Percentiles rank a stretch among this genome's conserved stretches.
These are phyloP conservation scores for Rhodamnia argentea DNA, from an alignment of 345 rosid genomes.

Conservation along the genomic window DNA sequence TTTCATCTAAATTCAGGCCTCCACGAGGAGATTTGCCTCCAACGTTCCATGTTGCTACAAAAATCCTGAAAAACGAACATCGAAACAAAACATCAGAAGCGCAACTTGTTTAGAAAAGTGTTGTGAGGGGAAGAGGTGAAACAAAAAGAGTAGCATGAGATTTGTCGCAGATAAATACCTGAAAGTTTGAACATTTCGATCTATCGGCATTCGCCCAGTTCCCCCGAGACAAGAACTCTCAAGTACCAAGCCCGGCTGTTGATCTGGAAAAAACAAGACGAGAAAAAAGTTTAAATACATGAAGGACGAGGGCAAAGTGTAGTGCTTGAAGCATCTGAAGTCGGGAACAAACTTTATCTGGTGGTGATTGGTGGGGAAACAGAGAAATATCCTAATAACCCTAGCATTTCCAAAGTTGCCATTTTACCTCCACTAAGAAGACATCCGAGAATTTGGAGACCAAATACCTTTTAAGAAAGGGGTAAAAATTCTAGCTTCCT, in stretches of 20 bases:
- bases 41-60: constrained; percentile 96
- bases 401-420: not conserved
- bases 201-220: constrained; percentile 22
- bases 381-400: not conserved
- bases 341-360: not conserved
- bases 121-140: not conserved
- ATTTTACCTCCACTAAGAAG: not conserved
- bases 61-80: constrained; percentile 35
- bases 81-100: not conserved
- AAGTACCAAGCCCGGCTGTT: constrained; percentile 25
- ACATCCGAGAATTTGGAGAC: not conserved
- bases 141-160: not conserved
- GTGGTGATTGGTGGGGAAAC: not conserved
- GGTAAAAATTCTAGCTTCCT: not conserved
- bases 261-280: constrained; percentile 29
- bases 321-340: not conserved
- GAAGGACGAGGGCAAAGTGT: not conserved
- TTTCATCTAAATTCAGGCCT: constrained; percentile 49
- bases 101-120: not conserved
- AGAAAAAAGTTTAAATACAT: not conserved
- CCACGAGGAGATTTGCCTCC: constrained; percentile 82
- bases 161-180: constrained; percentile 25
- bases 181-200: constrained; percentile 39
- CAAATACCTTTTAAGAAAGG: not conserved
- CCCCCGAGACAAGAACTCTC: constrained; percentile 32